Base-by-base conservation (phyloP, 306 rosid genomes). In the Glycine latifolia region DNA sequence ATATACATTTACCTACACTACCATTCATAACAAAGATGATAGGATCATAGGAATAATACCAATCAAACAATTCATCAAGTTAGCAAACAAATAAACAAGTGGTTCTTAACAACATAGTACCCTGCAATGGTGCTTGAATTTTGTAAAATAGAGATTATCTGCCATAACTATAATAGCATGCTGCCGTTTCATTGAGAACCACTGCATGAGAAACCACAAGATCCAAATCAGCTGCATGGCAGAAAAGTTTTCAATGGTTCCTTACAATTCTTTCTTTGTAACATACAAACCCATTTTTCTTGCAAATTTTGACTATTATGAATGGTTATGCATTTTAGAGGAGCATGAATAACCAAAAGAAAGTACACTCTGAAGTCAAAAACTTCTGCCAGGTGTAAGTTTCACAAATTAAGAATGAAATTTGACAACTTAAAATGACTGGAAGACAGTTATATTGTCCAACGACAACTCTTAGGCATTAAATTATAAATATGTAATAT, bases 121-220 rank as follows among this genome's bases (percentile, higher is more conserved):
- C 97, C 90, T 88, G 96, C 99, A 95, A 85, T 87, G 84, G 20
- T 86, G 82, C 76, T 79, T 91, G 87, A 95, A 95, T 80, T 93
- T 95, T 44, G 83, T 84, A 59, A 91, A 90, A 85, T 95, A 95
- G 31, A 95, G 91, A 83, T 81, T 87, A 88, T 95, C 99, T 1
- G 98, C 92, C 91, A 91, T 81, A 76, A 89, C 43, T 50, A 91
- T 88, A 59, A 93, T 56, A 76, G 98, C 99, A 59, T 95, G 99
- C 76, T 90, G 90, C 62, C 99, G 90, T 79, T 89, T 93, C 97
- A 95, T 63, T 43, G 97, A 85, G 90, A 95, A 95, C 99, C 99
- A 95, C 99, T 95, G 92, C 87, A 87, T 35, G 7, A 86, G 26
- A 80, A 81, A 81, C 75, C 81, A 60, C 52, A 74, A 65, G 69